Conservation (phyloP, 352 stramenopile genomes). For the Elongisporangium prolatum region DNA sequence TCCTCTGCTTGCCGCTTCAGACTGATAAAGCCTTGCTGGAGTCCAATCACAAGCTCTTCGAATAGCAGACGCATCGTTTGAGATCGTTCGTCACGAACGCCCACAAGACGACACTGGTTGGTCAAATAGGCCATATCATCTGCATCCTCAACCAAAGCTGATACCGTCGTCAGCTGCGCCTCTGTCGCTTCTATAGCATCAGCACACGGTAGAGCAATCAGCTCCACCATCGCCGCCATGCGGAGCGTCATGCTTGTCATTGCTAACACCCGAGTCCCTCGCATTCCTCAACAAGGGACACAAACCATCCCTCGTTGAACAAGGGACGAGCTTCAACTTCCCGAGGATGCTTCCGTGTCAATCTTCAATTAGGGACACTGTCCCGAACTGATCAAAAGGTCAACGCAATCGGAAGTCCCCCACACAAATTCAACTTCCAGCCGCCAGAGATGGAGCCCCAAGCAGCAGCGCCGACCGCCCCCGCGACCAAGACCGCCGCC, state of each 20-base stretch:
- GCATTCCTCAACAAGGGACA: constrained; percentile 2
- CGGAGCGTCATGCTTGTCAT: background rate
- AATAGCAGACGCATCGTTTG: constrained; percentile 32
- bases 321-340: background rate
- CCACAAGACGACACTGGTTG: constrained; percentile 19
- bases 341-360: background rate
- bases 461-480: background rate
- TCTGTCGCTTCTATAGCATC: constrained; percentile 14
- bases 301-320: background rate
- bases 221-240: background rate
- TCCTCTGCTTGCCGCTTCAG: constrained; percentile 12
- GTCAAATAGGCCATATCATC: constrained; percentile 14
- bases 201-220: constrained; percentile 3
- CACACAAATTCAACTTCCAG: background rate
- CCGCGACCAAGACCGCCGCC: background rate
- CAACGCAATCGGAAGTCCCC: constrained; percentile 1
- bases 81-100: background rate
- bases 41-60: constrained; percentile 38
- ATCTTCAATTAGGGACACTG: constrained; percentile 8
- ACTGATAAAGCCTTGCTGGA: constrained; percentile 30
- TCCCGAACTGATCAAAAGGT: constrained; percentile 2
- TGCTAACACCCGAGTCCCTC: no score
- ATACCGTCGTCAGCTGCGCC: constrained; percentile 2
- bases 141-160: constrained; percentile 12
- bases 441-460: background rate